These are phyloP conservation scores for Solanum arcanum DNA, from an alignment of 257 asterid genomes.

Conservation along the genomic window DNA sequence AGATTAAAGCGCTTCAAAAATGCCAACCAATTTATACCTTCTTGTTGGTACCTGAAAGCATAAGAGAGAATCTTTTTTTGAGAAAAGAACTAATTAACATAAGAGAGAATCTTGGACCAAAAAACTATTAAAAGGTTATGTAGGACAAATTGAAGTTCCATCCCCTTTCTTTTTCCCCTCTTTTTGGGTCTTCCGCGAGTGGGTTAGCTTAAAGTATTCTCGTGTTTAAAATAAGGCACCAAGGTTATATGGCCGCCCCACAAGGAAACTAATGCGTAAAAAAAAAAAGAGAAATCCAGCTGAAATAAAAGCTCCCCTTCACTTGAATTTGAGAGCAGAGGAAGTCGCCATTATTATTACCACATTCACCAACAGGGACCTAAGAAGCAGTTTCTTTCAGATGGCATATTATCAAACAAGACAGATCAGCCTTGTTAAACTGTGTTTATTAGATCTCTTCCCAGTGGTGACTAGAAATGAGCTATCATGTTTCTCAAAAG, in stretches of 20 bases:
- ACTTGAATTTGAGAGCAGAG: neutral
- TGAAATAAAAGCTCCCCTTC: neutral
- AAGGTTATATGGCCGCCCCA: neutral
- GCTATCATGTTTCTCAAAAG: neutral
- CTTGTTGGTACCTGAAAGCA: slow-evolving; percentile 89
- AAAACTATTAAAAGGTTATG: neutral
- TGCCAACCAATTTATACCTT: slow-evolving; percentile 98
- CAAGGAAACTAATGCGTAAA: neutral
- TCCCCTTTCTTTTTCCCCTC: neutral
- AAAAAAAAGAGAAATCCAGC: neutral
- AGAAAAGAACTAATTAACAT: neutral
- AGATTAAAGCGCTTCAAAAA: slow-evolving; percentile 91
- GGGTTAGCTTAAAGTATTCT: neutral
- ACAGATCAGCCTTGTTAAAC: neutral
- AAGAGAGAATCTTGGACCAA: neutral
- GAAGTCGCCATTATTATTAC: neutral
- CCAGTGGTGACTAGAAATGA: neutral
- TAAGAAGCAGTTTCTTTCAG: neutral
- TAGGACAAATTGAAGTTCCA: neutral
- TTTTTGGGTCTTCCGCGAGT: neutral
- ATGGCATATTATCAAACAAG: neutral
- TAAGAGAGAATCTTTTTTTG: neutral
- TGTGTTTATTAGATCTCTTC: neutral
- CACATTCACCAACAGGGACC: neutral
- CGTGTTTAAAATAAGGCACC: neutral